These are phyloP conservation scores for Teratosphaeria zuluensis DNA, from an alignment of 2,329 filamentous ascomycete genomes.

Conservation along the genomic window DNA sequence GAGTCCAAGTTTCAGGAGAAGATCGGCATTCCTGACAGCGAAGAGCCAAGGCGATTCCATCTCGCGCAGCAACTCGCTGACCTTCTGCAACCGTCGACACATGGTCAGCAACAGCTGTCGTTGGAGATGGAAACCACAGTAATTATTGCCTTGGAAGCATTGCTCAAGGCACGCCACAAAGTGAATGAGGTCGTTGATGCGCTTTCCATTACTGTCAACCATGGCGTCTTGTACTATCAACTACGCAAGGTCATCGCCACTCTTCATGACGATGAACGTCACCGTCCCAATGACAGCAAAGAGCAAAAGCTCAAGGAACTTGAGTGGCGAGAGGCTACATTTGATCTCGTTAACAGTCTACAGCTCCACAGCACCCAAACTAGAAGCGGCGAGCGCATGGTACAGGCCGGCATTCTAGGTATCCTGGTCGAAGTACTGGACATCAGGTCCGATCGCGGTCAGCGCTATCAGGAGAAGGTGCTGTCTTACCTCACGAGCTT, in stretches of 20 bases:
- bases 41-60: slow-evolving; percentile 81
- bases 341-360: slow-evolving; percentile 76
- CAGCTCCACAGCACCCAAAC: slow-evolving; percentile 41
- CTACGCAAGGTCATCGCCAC: slow-evolving; percentile 82
- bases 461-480: slow-evolving; percentile 73
- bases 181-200: slow-evolving; percentile 76
- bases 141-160: slow-evolving; percentile 71
- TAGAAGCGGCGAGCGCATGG: slow-evolving; percentile 71
- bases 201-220: slow-evolving; percentile 91
- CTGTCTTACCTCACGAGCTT: slow-evolving; percentile 82
- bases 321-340: slow-evolving; percentile 82
- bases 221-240: slow-evolving; percentile 87
- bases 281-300: slow-evolving; percentile 36
- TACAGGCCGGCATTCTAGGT: slow-evolving; percentile 79
- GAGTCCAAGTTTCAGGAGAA: slow-evolving; percentile 79
- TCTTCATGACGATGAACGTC: slow-evolving; percentile 47
- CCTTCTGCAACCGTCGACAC: slow-evolving; percentile 72
- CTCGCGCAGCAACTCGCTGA: slow-evolving; percentile 88
- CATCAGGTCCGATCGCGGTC: slow-evolving; percentile 69
- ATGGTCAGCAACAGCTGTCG: slow-evolving; percentile 58
- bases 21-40: slow-evolving; percentile 75
- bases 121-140: slow-evolving; percentile 72
- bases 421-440: slow-evolving; percentile 82
- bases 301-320: slow-evolving; percentile 57
- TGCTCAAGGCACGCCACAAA: slow-evolving; percentile 68